These are phyloP conservation scores for Zea luxurians DNA, from an alignment of 176 grass and related monocot species.

Conservation along the genomic window DNA sequence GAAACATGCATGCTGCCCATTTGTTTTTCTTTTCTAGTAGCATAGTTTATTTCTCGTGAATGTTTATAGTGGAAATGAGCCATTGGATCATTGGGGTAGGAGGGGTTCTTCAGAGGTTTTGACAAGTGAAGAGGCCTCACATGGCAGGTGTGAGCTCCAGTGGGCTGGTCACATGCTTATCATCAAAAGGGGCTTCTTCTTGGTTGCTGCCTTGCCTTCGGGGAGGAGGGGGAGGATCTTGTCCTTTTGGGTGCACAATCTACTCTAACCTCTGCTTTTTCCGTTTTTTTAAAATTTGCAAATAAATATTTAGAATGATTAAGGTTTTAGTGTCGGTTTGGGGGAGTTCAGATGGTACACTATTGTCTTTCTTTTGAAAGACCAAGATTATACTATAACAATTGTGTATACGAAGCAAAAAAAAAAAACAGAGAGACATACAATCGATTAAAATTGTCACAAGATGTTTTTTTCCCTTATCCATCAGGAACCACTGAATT, in stretches of 20 bases:
- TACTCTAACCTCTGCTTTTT: conserved; percentile 1
- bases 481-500: background rate
- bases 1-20: conserved; percentile 26
- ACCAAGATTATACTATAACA: background rate
- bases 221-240: conserved; percentile 40
- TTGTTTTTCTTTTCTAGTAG: conserved; percentile 15
- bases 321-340: conserved; percentile 18
- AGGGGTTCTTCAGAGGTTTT: conserved; percentile 36
- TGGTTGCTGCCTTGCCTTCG: conserved; percentile 32
- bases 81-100: conserved; percentile 43
- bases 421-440: background rate
- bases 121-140: conserved; percentile 52
- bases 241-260: conserved; percentile 40
- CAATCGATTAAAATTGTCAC: background rate
- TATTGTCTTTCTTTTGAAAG: background rate
- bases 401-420: background rate
- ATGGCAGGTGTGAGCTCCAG: conserved; percentile 55
- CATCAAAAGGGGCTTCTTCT: conserved; percentile 34
- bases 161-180: conserved; percentile 39
- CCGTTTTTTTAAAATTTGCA: conserved; percentile 27
- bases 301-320: background rate
- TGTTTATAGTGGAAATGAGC: background rate
- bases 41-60: conserved; percentile 21
- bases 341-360: background rate
- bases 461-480: background rate